These are phyloP conservation scores for Aspergillus cristatus DNA, from an alignment of 495 filamentous ascomycete genomes.

Conservation along the genomic window DNA sequence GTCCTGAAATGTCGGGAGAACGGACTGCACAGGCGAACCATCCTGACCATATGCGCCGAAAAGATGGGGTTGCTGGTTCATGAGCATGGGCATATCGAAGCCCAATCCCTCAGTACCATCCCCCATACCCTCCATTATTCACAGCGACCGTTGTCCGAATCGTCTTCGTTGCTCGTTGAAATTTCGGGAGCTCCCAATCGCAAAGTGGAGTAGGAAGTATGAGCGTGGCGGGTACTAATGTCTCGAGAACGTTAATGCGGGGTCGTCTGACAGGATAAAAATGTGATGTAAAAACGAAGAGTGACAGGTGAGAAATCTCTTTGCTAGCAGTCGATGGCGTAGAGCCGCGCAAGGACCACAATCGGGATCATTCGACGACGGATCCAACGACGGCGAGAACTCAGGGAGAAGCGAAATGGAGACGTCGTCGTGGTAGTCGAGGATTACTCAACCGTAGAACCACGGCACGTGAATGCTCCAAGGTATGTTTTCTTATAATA, in stretches of 20 bases:
- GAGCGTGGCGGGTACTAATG: neutral
- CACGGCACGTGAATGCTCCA: no score
- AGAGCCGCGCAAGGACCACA: no score
- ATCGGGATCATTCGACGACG: no score
- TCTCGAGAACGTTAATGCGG: neutral
- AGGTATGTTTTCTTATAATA: no score
- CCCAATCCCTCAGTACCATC: conserved; percentile 32
- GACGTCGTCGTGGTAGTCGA: no score
- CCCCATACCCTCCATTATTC: conserved; percentile 33
- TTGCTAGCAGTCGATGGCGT: no score
- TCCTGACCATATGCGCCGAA: conserved; percentile 57
- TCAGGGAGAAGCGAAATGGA: no score
- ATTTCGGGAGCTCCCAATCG: conserved; percentile 1
- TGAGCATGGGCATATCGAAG: conserved; percentile 36
- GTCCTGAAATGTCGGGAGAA: conserved; percentile 55
- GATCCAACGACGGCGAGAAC: no score
- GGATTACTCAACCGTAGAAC: no score
- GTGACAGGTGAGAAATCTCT: no score
- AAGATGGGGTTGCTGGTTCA: conserved; percentile 60
- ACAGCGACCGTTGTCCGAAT: neutral
- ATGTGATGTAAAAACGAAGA: no score
- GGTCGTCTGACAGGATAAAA: neutral
- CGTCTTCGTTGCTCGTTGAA: conserved; percentile 5
- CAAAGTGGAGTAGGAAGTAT: neutral
- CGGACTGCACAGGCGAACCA: conserved; percentile 49